phyloP scores from a whole-genome alignment of 306 rosid genomes.

The Cyamopsis tetragonoloba region DNA sequence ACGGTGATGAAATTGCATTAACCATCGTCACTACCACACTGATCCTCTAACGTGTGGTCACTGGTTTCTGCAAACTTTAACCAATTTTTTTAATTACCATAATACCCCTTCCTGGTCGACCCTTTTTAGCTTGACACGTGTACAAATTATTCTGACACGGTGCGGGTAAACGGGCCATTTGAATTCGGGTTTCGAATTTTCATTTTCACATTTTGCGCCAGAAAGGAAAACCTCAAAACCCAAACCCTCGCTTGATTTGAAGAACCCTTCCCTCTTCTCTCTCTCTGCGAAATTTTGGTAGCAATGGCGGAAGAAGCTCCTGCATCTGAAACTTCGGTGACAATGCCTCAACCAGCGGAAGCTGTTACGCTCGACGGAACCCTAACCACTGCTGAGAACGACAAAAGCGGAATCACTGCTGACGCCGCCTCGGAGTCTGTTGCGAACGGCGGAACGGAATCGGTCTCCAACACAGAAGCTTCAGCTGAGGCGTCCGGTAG shows the following conservation, averaged over 20 bases:
- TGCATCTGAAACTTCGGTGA: constrained; percentile 43
- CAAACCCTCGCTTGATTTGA: constrained; percentile 19
- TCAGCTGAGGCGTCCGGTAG: constrained; percentile 40
- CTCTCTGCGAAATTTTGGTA: neutral
- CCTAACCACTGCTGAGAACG: constrained; percentile 31
- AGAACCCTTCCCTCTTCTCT: neutral
- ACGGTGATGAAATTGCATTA: constrained; percentile 42
- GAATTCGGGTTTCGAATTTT: constrained; percentile 4
- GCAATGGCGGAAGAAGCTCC: constrained; percentile 64
- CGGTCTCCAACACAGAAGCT: constrained; percentile 46
- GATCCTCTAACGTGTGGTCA: constrained; percentile 41
- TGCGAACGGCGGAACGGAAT: constrained; percentile 37
- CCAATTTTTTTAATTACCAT: neutral
- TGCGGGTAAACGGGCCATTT: constrained; percentile 1
- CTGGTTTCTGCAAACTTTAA: neutral
- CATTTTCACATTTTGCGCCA: constrained; percentile 42
- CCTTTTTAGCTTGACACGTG: constrained; percentile 18
- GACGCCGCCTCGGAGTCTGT: constrained; percentile 43
- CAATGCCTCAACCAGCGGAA: constrained; percentile 30
- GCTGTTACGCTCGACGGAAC: constrained; percentile 24
- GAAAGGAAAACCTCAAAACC: constrained; percentile 8
- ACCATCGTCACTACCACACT: constrained; percentile 32
- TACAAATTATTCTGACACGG: neutral
- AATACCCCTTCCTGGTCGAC: neutral
- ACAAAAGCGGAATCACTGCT: constrained; percentile 30